Evolutionary conservation across 495 filamentous ascomycete genomes (phyloP).

Genomic region (Aspergillus funiculosus): DNA sequence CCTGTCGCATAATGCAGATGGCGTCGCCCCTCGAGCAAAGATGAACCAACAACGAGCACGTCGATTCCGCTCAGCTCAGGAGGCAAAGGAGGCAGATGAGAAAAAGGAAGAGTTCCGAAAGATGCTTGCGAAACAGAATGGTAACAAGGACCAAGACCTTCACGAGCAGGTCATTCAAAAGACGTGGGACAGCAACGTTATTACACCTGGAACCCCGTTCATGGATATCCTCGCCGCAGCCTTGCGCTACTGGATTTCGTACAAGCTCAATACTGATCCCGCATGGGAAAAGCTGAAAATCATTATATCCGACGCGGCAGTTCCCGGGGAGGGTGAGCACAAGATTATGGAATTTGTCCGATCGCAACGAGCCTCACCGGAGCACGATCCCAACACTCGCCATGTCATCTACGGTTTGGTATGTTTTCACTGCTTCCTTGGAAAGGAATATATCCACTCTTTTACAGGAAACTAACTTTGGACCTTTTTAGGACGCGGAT

Average conservation of each 20-base stretch:
- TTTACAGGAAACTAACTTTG: conserved; percentile 21
- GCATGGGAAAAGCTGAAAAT: conserved; percentile 96
- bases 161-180: conserved; percentile 69
- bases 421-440: no score
- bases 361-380: conserved; percentile 81
- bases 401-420: conserved; percentile 90
- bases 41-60: conserved; percentile 96
- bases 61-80: conserved; percentile 86
- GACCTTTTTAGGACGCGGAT: conserved; percentile 66
- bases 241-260: conserved; percentile 89
- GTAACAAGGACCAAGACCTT: conserved; percentile 52
- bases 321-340: conserved; percentile 97
- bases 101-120: conserved; percentile 83
- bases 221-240: conserved; percentile 95
- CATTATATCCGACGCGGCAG: conserved; percentile 95
- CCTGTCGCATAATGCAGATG: conserved; percentile 53
- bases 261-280: conserved; percentile 95
- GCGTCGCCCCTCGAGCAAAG: conserved; percentile 89
- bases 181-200: conserved; percentile 94
- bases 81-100: conserved; percentile 88
- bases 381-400: conserved; percentile 92
- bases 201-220: conserved; percentile 96
- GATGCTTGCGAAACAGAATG: conserved; percentile 65
- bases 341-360: conserved; percentile 99
- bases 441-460: no score